Evolutionary conservation across 1,284 basidiomycete genomes (phyloP), one percentile per base, ranked within the genome.

Genomic region (Melampsora americana): DNA sequence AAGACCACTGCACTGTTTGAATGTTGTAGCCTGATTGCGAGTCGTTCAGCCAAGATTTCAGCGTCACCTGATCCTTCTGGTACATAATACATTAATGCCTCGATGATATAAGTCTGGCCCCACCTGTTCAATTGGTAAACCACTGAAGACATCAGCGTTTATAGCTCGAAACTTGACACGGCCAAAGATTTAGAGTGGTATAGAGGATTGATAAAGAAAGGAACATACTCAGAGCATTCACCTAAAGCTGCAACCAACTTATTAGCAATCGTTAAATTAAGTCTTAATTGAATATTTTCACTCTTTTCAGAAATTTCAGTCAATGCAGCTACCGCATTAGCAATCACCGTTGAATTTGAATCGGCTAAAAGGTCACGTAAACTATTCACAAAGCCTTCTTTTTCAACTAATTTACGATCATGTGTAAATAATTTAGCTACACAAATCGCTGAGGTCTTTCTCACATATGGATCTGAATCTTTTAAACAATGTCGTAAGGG

Each of bases 31-130:
- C 96, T 90, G 59, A 95, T 88, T 26, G 94, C 89, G 77, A 99
- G 91, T 46, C 94, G 89, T 83, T 99, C 96, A 4, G 92, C 93
- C 83, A 99, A 89, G 50, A 92, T 86, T 84, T 97, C 93, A 14
- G 96, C 95, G 81, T 99, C 96, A 48, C 89, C 86, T 77, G 92
- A 88, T 75, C 88, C 87, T 80, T 94, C 89, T 6, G 96, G 96
- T 7, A 97, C 91, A 82, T 92, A 99, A 71, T 94, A 92, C 78
- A 99, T 85, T 44, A 99, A 84, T 2, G 92, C 91, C 83, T 99
- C 96, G 70, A 99, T 87, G 79, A 99, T 98, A 83, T 99, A 99
- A 56, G 98, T 94, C 84, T 98, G 95, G 0, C 95, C 95, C 96
- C 96, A 99, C 84, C 93, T 96, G 80, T 4, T 61, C 39, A 20